Conservation (phyloP, 2,329 filamentous ascomycete genomes). For the Apiospora hydei region DNA sequence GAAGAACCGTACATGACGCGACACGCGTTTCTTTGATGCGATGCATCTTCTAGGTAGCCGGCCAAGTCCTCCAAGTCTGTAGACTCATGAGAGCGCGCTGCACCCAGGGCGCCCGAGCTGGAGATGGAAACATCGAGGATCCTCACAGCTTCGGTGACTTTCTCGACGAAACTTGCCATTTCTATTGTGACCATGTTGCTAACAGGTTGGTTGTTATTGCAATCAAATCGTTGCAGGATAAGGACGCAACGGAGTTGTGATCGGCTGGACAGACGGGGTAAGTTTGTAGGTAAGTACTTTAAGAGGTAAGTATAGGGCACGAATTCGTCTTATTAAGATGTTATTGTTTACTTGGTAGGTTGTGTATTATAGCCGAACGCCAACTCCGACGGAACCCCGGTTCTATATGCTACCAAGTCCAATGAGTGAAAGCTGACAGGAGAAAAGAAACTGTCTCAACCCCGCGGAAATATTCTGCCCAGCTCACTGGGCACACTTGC, state of each 20-base stretch:
- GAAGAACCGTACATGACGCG: slow-evolving; percentile 33
- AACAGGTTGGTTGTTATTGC: neutral
- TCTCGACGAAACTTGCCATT: slow-evolving; percentile 33
- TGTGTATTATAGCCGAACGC: neutral
- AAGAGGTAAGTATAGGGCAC: neutral
- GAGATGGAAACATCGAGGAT: slow-evolving; percentile 31
- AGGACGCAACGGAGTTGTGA: slow-evolving; percentile 24
- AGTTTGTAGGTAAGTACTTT: neutral
- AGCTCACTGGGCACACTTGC: slow-evolving; percentile 5
- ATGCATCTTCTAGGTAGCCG: slow-evolving; percentile 25
- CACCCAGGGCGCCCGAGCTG: slow-evolving; percentile 16
- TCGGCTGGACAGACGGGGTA: neutral
- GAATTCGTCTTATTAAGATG: neutral
- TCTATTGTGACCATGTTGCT: neutral
- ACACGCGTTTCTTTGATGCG: slow-evolving; percentile 29
- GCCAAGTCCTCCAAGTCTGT: slow-evolving; percentile 31
- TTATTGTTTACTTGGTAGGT: neutral
- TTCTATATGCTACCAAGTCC: neutral
- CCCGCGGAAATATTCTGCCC: neutral
- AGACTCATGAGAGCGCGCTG: slow-evolving; percentile 26
- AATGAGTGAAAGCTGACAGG: neutral
- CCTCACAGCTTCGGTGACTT: slow-evolving; percentile 33
- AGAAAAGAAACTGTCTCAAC: neutral
- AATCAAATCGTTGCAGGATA: neutral
- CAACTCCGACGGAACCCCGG: neutral